phyloP scores from a whole-genome alignment of 176 grass and related monocot species.

The Phoenix dactylifera region DNA sequence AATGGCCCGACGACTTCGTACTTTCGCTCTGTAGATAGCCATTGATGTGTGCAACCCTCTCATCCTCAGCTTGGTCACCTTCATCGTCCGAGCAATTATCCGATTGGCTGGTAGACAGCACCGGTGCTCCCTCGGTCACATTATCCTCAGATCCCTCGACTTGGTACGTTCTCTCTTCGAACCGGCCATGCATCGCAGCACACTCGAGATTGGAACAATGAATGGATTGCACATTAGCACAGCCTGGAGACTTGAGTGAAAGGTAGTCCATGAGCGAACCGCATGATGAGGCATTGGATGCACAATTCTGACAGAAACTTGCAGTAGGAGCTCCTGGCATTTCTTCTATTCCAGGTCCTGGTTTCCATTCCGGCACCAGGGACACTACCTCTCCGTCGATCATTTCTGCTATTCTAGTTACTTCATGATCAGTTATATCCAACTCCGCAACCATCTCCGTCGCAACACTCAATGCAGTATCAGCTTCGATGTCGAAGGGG shows the following conservation, averaged over 20 bases:
- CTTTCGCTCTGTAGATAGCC: neutral
- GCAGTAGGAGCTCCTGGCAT: neutral
- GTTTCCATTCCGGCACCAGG: constrained; percentile 7
- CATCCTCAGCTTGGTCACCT: neutral
- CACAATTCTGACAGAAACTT: neutral
- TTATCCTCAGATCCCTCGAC: constrained; percentile 2
- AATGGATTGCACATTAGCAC: neutral
- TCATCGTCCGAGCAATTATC: constrained; percentile 13
- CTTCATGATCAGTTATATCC: constrained; percentile 8
- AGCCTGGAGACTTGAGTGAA: neutral
- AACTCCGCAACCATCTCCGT: constrained; percentile 15
- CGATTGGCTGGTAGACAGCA: neutral
- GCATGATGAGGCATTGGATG: constrained; percentile 4
- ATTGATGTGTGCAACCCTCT: constrained; percentile 1
- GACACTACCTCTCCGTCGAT: constrained; percentile 5
- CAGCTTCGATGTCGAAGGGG: constrained; percentile 13
- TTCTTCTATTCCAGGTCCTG: constrained; percentile 13
- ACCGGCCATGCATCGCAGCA: constrained; percentile 6
- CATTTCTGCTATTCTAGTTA: constrained; percentile 14
- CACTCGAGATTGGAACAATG: neutral
- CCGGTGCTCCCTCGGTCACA: neutral
- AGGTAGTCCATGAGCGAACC: neutral
- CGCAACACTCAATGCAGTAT: constrained; percentile 12
- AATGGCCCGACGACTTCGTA: neutral
- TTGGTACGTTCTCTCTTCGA: constrained; percentile 7